Base-by-base conservation (phyloP, 768 basidiomycete genomes). In the Gymnopilus dilepis region DNA sequence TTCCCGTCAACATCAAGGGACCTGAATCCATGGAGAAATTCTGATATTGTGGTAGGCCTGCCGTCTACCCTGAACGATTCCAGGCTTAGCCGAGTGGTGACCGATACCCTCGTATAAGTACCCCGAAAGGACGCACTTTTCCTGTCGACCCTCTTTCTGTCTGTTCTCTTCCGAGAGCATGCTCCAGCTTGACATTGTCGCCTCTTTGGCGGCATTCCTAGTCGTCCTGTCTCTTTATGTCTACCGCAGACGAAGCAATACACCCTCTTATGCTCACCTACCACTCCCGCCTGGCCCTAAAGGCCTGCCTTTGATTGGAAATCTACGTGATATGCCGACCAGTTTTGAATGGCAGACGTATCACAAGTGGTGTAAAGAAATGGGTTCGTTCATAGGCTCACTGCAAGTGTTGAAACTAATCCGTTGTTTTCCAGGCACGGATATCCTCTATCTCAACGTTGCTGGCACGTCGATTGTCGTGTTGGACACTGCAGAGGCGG, bases 401-500 rank as follows among this genome's bases (percentile, higher is more conserved):
- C 4, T 3, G 19, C 26, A 1, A 3, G 11, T 8, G 21, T 21
- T 22, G 3, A 30, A 38, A 9, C 7, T 24, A 11, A 21, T 13
- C 4, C 9, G 6, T 15, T 22, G 40, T 30, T n/a, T 22, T 21
- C 11, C 43, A 75, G 73, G 69, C 24, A 70, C 71, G n/a, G 72
- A 73, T 59, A 69, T 75, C 19, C 54, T 76, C 5, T 69, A 73
- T 54, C 58, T 75, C 4, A 65, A 71, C 41, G 64, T 69, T n/a
- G 70, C 69, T 22, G 74, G 74, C 4, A 68, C 65, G 3, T 58
- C 55, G 2, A 54, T 74, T 33, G 63, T 73, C 24, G 64, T 74
- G n/a, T 48, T 83, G 45, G 78, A 80, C 60, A 74, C 77, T 4
- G 40, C 71, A 1, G 72, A 81, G 47, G 74, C 77, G 2, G 75